These are phyloP conservation scores for Curvularia sp. DNA, from an alignment of 2,329 filamentous ascomycete species.

Conservation along the genomic window DNA sequence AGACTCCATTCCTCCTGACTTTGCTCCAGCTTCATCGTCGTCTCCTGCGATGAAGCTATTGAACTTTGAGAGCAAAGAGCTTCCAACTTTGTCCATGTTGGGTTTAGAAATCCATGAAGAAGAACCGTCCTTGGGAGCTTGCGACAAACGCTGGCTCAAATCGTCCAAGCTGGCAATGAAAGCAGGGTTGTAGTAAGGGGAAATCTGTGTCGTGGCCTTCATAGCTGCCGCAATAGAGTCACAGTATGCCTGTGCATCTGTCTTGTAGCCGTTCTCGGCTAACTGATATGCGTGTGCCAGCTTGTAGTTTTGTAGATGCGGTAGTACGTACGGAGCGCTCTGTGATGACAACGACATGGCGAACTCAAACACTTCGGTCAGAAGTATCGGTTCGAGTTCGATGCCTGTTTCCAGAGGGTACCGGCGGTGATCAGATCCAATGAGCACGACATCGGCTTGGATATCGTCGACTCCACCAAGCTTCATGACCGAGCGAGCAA, in stretches of 20 bases:
- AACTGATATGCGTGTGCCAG: conserved; percentile 84
- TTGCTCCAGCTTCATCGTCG: conserved; percentile 72
- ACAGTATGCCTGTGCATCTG: conserved; percentile 90
- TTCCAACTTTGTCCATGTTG: conserved; percentile 94
- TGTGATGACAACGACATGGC: conserved; percentile 74
- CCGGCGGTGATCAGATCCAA: conserved; percentile 82
- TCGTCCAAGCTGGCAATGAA: conserved; percentile 83
- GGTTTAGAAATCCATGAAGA: conserved; percentile 93
- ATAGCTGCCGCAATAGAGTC: conserved; percentile 80
- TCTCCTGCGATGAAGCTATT: conserved; percentile 96
- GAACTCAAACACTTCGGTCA: conserved; percentile 97
- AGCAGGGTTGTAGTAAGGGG: conserved; percentile 81
- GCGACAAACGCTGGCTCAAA: conserved; percentile 79
- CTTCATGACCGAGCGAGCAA: conserved; percentile 73
- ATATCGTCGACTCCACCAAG: conserved; percentile 87
- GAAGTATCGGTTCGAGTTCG: conserved; percentile 83
- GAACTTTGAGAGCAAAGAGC: conserved; percentile 88
- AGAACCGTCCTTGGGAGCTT: conserved; percentile 81
- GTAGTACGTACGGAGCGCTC: conserved; percentile 64
- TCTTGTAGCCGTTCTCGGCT: conserved; percentile 80
- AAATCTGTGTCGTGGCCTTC: conserved; percentile 80
- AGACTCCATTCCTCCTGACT: conserved; percentile 62
- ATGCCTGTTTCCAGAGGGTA: conserved; percentile 75
- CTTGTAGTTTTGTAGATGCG: conserved; percentile 91
- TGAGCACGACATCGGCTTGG: conserved; percentile 77